These are phyloP conservation scores for Aureobasidium sp. DNA, from an alignment of 2,329 filamentous ascomycete genomes.

Conservation along the genomic window DNA sequence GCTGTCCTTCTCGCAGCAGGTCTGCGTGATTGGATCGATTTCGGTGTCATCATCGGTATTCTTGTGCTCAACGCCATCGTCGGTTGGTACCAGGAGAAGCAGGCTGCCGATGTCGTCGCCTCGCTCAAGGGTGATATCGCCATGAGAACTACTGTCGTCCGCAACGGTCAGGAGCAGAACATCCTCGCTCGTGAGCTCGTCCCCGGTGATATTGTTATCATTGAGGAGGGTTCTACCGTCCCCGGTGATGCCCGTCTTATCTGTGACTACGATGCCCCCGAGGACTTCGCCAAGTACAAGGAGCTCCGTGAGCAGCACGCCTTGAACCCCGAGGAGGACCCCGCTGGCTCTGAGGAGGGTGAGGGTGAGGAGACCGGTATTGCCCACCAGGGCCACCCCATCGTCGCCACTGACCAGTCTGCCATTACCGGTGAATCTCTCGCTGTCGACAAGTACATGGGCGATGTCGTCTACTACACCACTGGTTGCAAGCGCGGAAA, in stretches of 20 bases:
- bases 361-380: conserved; percentile 53
- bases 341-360: conserved; percentile 51
- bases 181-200: conserved; percentile 70
- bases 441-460: conserved; percentile 73
- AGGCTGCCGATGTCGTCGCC: conserved; percentile 69
- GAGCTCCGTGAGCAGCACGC: conserved; percentile 51
- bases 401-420: conserved; percentile 69
- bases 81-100: conserved; percentile 77
- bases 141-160: conserved; percentile 63
- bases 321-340: conserved; percentile 50
- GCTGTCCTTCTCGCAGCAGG: conserved; percentile 67
- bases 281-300: conserved; percentile 61
- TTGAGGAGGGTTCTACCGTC: conserved; percentile 66
- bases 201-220: conserved; percentile 66
- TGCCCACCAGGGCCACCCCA: conserved; percentile 56
- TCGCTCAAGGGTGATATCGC: conserved; percentile 71
- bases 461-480: conserved; percentile 69
- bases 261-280: conserved; percentile 62
- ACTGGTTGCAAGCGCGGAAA: conserved; percentile 77
- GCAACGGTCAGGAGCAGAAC: conserved; percentile 59
- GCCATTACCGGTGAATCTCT: conserved; percentile 76
- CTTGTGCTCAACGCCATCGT: conserved; percentile 67
- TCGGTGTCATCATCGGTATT: conserved; percentile 72
- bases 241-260: conserved; percentile 65
- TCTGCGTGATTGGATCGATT: conserved; percentile 69